A percentile compares a stretch with the other conserved stretches of the same genome.
Conservation (phyloP, 345 rosid genomes). For the Gossypium mustelinum region DNA sequence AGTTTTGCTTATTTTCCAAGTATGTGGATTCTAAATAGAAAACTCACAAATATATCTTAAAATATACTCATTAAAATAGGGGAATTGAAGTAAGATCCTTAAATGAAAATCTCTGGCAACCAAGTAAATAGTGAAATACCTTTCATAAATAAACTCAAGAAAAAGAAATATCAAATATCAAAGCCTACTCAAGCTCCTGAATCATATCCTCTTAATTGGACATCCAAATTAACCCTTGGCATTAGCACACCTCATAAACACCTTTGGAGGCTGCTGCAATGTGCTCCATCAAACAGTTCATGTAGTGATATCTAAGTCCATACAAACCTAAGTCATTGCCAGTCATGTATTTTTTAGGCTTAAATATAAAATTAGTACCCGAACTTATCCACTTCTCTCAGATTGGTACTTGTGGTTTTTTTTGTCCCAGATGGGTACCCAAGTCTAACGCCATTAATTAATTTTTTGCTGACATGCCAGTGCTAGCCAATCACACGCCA, state of each 20-base stretch:
- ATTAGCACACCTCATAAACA: conserved; percentile 2
- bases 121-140: background rate
- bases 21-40: background rate
- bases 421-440: too few species aligned
- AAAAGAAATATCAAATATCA: background rate
- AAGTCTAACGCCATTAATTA: too few species aligned
- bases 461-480: too few species aligned
- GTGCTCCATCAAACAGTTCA: background rate
- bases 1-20: background rate
- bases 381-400: too few species aligned
- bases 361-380: too few species aligned
- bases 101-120: background rate
- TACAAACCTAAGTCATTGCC: background rate
- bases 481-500: too few species aligned
- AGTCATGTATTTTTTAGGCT: background rate
- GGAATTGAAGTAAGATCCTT: background rate
- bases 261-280: background rate
- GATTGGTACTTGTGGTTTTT: too few species aligned
- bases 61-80: background rate
- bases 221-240: background rate
- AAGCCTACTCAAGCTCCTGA: background rate
- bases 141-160: background rate
- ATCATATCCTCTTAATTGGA: background rate
- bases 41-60: background rate
- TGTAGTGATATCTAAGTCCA: background rate